These are phyloP conservation scores for Trichoderma koningii DNA, from an alignment of 2,329 filamentous ascomycete genomes.

Conservation along the genomic window DNA sequence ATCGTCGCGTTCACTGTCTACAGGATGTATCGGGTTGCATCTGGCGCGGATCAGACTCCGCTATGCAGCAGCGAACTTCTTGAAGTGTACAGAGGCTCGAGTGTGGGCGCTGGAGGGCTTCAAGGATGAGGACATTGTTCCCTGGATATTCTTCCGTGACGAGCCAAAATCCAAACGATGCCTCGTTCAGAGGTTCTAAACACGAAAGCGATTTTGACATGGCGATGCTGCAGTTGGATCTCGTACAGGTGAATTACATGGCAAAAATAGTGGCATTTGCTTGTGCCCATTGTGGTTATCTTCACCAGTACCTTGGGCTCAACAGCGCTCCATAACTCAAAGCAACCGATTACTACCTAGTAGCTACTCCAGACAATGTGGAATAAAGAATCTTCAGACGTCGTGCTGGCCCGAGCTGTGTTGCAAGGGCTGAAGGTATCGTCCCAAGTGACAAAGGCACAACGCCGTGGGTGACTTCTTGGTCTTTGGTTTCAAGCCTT, in stretches of 20 bases:
- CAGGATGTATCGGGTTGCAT: slow-evolving; percentile 56
- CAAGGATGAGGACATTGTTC: slow-evolving; percentile 40
- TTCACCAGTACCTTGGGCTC: too few relatives aligned
- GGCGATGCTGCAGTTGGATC: not conserved
- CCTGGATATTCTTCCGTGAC: slow-evolving; percentile 37
- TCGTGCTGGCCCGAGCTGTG: not conserved
- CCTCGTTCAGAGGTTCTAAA: slow-evolving; percentile 24
- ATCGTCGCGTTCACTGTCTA: not conserved
- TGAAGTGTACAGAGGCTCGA: slow-evolving; percentile 43
- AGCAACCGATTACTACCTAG: too few relatives aligned
- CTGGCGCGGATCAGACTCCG: slow-evolving; percentile 59
- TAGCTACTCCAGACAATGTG: fast-evolving
- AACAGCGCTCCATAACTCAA: too few relatives aligned
- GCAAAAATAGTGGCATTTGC: not conserved
- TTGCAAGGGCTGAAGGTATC: too few relatives aligned
- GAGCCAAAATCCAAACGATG: slow-evolving; percentile 37
- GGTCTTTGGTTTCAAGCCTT: not conserved
- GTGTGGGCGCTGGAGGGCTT: slow-evolving; percentile 39
- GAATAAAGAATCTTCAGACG: not conserved
- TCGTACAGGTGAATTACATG: not conserved
- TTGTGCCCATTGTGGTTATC: too few relatives aligned
- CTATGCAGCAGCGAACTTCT: slow-evolving; percentile 51
- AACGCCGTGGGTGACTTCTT: too few relatives aligned
- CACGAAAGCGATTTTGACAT: too few relatives aligned
- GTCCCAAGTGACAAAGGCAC: not conserved